A percentile compares a stretch with the other conserved stretches of the same genome.
Conservation (phyloP, 192 early-diverging fungal species). For the Dimargaris xerosporica region DNA sequence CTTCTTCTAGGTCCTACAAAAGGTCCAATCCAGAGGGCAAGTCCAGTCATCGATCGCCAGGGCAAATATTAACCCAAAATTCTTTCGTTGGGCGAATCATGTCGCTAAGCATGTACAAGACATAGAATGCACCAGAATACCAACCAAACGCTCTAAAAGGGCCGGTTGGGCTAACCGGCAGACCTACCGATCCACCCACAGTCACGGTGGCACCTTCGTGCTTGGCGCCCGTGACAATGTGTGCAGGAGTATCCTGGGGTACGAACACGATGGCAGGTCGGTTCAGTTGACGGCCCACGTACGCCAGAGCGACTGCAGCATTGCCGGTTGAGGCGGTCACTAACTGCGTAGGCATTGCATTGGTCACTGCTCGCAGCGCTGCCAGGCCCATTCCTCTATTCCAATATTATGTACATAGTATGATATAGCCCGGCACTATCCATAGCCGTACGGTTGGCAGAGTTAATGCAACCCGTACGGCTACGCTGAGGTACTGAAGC, state of each 20-base stretch:
- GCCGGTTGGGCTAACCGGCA: not conserved
- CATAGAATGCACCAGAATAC: constrained; percentile 19
- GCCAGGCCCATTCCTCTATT: constrained; percentile 45
- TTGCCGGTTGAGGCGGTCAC: constrained; percentile 47
- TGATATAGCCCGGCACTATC: not conserved
- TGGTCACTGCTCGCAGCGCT: constrained; percentile 31
- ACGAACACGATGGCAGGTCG: constrained; percentile 39
- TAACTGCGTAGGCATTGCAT: constrained; percentile 29
- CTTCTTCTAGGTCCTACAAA: constrained; percentile 7
- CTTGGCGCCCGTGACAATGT: constrained; percentile 38
- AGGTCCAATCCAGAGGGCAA: not conserved
- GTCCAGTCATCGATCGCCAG: not conserved
- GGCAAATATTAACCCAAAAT: too few relatives aligned
- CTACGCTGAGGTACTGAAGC: not conserved
- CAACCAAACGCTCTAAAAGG: not conserved
- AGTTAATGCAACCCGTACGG: not conserved
- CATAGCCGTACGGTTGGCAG: not conserved
- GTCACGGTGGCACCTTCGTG: constrained; percentile 38
- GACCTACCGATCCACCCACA: constrained; percentile 30
- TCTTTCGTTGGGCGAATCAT: not conserved
- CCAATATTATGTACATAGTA: not conserved
- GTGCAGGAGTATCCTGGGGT: constrained; percentile 27
- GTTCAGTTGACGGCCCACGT: constrained; percentile 43
- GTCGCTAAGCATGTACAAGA: not conserved
- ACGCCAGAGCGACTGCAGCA: constrained; percentile 47